Evolutionary conservation across 2,329 filamentous ascomycete species (phyloP).

Genomic region (Hysterium pulicare): DNA sequence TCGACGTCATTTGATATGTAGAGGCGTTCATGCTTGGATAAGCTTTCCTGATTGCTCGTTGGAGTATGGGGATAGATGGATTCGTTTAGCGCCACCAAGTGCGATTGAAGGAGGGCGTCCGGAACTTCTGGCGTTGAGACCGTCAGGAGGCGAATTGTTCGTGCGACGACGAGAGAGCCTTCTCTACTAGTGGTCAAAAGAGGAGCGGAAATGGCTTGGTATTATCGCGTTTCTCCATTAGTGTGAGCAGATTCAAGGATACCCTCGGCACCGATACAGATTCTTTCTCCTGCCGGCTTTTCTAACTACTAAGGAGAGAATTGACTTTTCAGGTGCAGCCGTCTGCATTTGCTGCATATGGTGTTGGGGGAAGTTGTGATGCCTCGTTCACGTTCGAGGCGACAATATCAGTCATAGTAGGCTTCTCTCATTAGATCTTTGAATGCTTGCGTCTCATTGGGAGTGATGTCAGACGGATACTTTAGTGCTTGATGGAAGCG

Average conservation of each 20-base stretch:
- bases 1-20: no score
- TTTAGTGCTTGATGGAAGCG: not conserved
- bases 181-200: not conserved
- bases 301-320: not conserved
- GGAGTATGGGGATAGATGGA: not conserved
- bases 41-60: not conserved
- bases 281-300: not conserved
- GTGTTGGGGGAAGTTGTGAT: not conserved
- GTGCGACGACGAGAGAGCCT: not conserved
- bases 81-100: no score
- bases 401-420: not conserved
- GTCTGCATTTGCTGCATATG: not conserved
- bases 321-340: not conserved
- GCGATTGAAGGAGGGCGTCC: no score
- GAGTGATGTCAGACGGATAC: not conserved
- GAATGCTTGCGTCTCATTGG: not conserved
- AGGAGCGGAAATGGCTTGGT: not conserved
- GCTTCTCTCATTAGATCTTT: not conserved
- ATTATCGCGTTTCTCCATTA: not conserved
- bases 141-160: no score
- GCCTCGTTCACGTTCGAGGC: not conserved
- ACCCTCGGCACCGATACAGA: not conserved
- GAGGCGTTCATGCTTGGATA: not conserved
- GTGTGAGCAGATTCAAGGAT: constrained; percentile 1
- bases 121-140: no score